Conservation (phyloP, 805 yeast species). For the Phaffomyces antillensis region DNA sequence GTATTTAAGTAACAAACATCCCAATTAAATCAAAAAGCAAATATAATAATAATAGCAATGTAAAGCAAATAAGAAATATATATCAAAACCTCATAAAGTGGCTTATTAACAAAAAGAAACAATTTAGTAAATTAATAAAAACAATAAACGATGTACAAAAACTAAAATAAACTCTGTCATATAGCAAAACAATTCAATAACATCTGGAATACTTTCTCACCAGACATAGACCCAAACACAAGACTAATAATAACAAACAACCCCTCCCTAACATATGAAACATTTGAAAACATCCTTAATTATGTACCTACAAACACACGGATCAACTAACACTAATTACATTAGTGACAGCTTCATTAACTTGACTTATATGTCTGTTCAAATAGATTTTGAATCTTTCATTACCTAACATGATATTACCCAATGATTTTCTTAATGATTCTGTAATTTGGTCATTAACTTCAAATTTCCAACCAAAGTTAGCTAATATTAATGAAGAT, state of each 20-base stretch:
- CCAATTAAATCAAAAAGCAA: neutral
- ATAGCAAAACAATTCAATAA: too few relatives aligned
- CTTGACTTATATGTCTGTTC: conserved; percentile 30
- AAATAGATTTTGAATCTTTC: conserved; percentile 40
- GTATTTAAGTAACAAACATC: neutral
- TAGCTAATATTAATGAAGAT: conserved; percentile 35
- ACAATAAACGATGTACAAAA: too few relatives aligned
- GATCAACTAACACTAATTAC: conserved; percentile 18
- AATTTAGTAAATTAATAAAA: too few relatives aligned
- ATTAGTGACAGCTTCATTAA: conserved; percentile 34
- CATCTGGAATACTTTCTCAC: too few relatives aligned
- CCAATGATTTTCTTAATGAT: conserved; percentile 36
- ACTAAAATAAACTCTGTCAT: too few relatives aligned
- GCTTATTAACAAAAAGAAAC: too few relatives aligned
- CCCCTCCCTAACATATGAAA: neutral
- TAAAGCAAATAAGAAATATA: too few relatives aligned
- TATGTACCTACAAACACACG: neutral
- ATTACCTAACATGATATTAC: conserved; percentile 45
- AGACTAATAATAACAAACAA: too few relatives aligned
- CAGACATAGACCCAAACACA: neutral
- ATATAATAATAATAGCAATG: too few relatives aligned
- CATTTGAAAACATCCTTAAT: neutral
- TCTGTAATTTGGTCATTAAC: conserved; percentile 30
- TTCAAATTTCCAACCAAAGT: conserved; percentile 27
- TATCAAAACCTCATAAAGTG: too few relatives aligned